These are phyloP conservation scores for Pezicula radicicola DNA, from an alignment of 2,329 filamentous ascomycete species.

Conservation along the genomic window DNA sequence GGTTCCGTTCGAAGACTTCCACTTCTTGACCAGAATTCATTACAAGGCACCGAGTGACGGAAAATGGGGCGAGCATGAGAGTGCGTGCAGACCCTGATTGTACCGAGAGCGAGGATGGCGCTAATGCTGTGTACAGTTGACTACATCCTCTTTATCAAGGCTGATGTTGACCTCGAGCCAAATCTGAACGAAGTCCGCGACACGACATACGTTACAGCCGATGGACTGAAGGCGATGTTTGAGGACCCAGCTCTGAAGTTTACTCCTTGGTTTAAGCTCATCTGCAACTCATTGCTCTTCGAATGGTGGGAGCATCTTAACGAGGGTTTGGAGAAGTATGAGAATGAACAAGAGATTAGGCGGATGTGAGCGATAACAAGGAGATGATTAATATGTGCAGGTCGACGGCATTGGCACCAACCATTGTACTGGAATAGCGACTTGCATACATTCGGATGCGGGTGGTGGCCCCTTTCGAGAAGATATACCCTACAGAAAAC, in stretches of 20 bases:
- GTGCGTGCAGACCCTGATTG: slow-evolving; percentile 49
- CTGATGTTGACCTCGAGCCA: slow-evolving; percentile 76
- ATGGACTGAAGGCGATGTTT: slow-evolving; percentile 83
- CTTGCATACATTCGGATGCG: not conserved
- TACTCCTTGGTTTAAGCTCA: slow-evolving; percentile 99
- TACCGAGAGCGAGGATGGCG: slow-evolving; percentile 4
- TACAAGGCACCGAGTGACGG: slow-evolving; percentile 97
- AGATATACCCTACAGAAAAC: slow-evolving; percentile 1
- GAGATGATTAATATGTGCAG: not conserved
- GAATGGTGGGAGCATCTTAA: slow-evolving; percentile 94
- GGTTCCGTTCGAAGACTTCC: slow-evolving; percentile 87
- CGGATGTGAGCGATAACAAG: slow-evolving; percentile 59
- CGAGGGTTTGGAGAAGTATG: slow-evolving; percentile 77
- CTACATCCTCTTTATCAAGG: slow-evolving; percentile 98
- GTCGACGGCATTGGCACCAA: not conserved
- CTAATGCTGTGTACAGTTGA: slow-evolving; percentile 60
- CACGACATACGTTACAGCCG: slow-evolving; percentile 77
- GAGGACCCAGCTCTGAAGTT: slow-evolving; percentile 77
- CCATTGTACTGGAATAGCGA: not conserved
- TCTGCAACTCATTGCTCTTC: slow-evolving; percentile 96
- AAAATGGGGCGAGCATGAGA: slow-evolving; percentile 98
- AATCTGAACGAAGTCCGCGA: slow-evolving; percentile 90
- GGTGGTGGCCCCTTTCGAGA: not conserved
- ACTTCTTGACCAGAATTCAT: slow-evolving; percentile 94
- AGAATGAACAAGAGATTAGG: slow-evolving; percentile 81